Evolutionary conservation across 2,329 filamentous ascomycete species (phyloP), one percentile per base, ranked within the genome.

Genomic region (Epichloe sibirici): DNA sequence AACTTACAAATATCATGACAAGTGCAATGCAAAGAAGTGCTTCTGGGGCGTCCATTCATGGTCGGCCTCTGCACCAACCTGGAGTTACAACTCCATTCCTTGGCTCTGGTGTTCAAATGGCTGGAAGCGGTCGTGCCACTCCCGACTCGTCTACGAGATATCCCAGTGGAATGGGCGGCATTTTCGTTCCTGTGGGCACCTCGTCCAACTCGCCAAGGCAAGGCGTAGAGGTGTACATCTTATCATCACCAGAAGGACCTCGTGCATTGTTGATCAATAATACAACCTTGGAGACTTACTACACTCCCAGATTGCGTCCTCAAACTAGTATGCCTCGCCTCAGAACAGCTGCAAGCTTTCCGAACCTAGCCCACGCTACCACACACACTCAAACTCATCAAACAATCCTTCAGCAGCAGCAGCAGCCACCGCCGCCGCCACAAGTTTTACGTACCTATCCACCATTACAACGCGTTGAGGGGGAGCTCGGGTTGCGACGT

Each of bases 211-310:
- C 56, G 56, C 47, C 63, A 17, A 62, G 62, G 35, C 66, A 67
- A 25, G 64, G 62, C 2, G 69, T 74, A 0, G 75, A 79, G 54
- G 77, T 83, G 2, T 84, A 83, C 57, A 75, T 85, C 25, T 62
- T 85, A 6, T 78, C 74, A 15, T 83, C 81, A 0, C 79, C 81
- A 0, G 71, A 72, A 43, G 81, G 81, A 0, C 81, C 81, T 1
- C 74, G 75, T 21, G 81, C 74, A 5, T 64, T 85, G 1, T 63
- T 85, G 6, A 66, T 84, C 42, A 79, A 77, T 58, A 72, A 73
- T 55, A 66, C 71, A 44, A 65, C 65, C 12, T 62, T 69, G 1
- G 77, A 78, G 28, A 68, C 73, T 11, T 83, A 77, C 54, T 77
- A 72, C 54, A 79, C 73, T 1, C 74, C 75, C 31, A 69, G 69